Conservation (phyloP, 2,329 filamentous ascomycete genomes). For the Alternaria consortialis region DNA sequence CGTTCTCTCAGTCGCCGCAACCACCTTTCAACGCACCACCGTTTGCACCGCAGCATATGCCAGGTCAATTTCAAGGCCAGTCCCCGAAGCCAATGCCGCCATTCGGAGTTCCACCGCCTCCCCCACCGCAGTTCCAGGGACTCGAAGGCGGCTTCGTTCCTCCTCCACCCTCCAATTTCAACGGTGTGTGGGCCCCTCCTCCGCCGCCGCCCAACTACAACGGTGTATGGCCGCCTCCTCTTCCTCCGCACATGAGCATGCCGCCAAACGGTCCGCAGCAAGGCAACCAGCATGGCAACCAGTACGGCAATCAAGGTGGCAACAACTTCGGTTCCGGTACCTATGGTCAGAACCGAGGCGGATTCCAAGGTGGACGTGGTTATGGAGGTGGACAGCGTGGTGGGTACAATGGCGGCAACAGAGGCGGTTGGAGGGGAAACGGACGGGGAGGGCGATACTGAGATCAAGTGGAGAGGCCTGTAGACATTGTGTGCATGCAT, state of each 20-base stretch:
- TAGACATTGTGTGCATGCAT: neutral
- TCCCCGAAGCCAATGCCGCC: conserved; percentile 29
- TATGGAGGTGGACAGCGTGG: conserved; percentile 19
- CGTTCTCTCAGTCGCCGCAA: conserved; percentile 22
- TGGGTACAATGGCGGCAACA: conserved; percentile 23
- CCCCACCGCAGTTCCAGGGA: conserved; percentile 31
- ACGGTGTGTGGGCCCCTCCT: conserved; percentile 32
- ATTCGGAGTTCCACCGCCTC: conserved; percentile 30
- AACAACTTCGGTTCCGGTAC: conserved; percentile 19
- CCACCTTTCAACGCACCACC: conserved; percentile 29
- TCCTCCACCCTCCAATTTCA: conserved; percentile 38
- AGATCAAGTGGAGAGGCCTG: neutral
- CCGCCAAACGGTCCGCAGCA: conserved; percentile 22
- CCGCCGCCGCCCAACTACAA: conserved; percentile 37
- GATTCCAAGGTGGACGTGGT: conserved; percentile 23
- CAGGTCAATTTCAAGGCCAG: conserved; percentile 30
- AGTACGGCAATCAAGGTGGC: conserved; percentile 21
- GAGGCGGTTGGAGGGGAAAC: conserved; percentile 27
- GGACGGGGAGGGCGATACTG: conserved; percentile 29
- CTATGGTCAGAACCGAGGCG: conserved; percentile 21
- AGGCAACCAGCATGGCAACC: conserved; percentile 16
- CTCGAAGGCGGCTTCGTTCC: conserved; percentile 25
- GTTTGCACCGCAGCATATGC: conserved; percentile 27
- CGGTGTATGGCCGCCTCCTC: conserved; percentile 32
- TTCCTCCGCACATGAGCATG: conserved; percentile 28